phyloP scores from a whole-genome alignment of 2,329 filamentous ascomycete species.

The Camptophora hylomeconis region DNA sequence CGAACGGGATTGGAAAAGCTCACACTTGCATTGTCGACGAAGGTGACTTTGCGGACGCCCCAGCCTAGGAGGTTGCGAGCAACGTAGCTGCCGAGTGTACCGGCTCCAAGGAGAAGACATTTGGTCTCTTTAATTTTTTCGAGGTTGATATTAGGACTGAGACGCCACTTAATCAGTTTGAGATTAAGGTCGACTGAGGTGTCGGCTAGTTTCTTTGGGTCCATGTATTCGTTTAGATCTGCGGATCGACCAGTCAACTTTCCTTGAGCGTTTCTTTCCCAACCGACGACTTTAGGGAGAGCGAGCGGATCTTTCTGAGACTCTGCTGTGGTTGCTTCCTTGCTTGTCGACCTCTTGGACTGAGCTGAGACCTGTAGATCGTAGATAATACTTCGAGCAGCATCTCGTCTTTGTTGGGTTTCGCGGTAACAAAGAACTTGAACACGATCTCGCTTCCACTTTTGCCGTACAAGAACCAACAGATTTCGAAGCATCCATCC shows the following conservation, averaged over 20 bases:
- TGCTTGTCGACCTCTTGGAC: neutral
- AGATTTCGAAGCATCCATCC: constrained; percentile 91
- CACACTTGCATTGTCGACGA: constrained; percentile 84
- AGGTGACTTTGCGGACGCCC: constrained; percentile 90
- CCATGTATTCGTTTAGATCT: constrained; percentile 85
- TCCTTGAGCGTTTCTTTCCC: constrained; percentile 71
- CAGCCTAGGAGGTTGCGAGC: constrained; percentile 85
- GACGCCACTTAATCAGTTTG: constrained; percentile 97
- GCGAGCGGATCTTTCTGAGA: constrained; percentile 11
- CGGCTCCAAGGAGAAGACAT: constrained; percentile 81
- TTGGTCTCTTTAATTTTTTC: constrained; percentile 80
- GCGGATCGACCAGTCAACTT: constrained; percentile 68
- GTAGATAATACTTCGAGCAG: constrained; percentile 69
- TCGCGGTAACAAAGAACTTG: constrained; percentile 89
- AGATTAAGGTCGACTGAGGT: constrained; percentile 92
- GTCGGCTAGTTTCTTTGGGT: constrained; percentile 72
- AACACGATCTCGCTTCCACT: constrained; percentile 62
- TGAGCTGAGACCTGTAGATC: constrained; percentile 31
- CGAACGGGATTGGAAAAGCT: constrained; percentile 95
- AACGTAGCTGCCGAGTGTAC: constrained; percentile 88
- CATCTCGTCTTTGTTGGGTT: constrained; percentile 60
- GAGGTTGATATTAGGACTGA: constrained; percentile 76
- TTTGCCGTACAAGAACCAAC: constrained; percentile 67
- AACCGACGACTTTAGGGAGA: constrained; percentile 86
- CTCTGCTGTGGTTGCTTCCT: constrained; percentile 10